Evolutionary conservation across 768 basidiomycete species (phyloP).

Genomic region (Tylopilus subfusipes): DNA sequence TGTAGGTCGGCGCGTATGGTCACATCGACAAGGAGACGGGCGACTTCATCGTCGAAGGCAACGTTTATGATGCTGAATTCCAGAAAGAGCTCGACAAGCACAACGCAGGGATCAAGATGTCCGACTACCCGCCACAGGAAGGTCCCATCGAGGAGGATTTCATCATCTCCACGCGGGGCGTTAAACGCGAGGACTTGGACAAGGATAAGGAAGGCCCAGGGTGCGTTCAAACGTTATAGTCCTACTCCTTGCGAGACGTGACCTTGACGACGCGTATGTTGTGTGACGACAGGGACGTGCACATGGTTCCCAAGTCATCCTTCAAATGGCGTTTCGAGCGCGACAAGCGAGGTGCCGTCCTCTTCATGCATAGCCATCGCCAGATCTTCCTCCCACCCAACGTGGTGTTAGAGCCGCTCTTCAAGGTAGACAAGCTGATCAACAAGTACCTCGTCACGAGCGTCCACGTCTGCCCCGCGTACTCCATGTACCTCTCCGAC

Average conservation of each 20-base stretch:
- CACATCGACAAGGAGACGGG: conserved; percentile 31
- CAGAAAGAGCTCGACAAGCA: conserved; percentile 18
- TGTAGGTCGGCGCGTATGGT: conserved; percentile 37
- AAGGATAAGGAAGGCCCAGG: conserved; percentile 9
- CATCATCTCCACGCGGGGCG: conserved; percentile 21
- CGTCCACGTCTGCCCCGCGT: conserved; percentile 29
- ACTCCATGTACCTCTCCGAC: conserved; percentile 33
- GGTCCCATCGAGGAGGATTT: conserved; percentile 22
- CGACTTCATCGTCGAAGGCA: conserved; percentile 31
- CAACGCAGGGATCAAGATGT: conserved; percentile 10
- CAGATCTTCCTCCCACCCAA: conserved; percentile 15
- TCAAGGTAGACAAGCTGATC: conserved; percentile 22
- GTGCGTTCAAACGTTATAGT: conserved; percentile 11
- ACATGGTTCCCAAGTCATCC: conserved; percentile 23
- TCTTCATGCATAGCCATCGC: conserved; percentile 32
- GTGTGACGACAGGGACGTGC: conserved; percentile 3
- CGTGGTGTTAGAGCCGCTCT: conserved; percentile 25
- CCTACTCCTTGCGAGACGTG: neutral
- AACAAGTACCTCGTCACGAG: conserved; percentile 33
- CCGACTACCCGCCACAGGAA: conserved; percentile 14
- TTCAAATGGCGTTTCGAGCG: conserved; percentile 33
- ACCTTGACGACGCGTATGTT: neutral
- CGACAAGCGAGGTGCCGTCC: conserved; percentile 28
- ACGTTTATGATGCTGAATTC: conserved; percentile 29
- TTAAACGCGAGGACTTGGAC: conserved; percentile 8